Base-by-base conservation (phyloP, 2,329 filamentous ascomycete species). In the Elsinoe batatas region DNA sequence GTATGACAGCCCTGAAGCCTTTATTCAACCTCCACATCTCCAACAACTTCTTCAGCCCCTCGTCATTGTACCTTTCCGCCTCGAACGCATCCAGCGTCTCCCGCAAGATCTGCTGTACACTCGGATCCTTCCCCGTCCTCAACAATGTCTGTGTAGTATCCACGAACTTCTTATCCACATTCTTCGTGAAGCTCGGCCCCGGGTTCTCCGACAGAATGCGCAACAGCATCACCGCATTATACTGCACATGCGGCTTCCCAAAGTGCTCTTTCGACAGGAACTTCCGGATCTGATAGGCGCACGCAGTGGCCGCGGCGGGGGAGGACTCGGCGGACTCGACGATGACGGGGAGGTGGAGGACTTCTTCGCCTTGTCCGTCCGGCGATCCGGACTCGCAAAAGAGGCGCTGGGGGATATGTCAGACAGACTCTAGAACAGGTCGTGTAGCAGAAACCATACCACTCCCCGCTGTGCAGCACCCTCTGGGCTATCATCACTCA, bases 241-340 rank as follows among this genome's bases (percentile, higher is more conserved):
- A 97, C 71, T 97, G 91, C 62, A 84, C 83, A 64, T 87, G 83
- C 8, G 88, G 82, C 43, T 76, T 72, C n/a, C 56, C 43, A 33
- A 67, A 67, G 61, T 72, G 76, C 71, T 88, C 83, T 44, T 91
- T 86, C 61, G 83, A 85, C 58, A 98, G 76, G 68, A 85, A 91
- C 69, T 88, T 91, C 67, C 88, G 86, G 66, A 97, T 88, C 61
- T 86, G 77, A 61, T 81, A 76, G 50, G 90, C 89, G 63, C 88
- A 88, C 64, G 91, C 87, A 61, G 84, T 82, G 20, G 91, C 91
- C 5, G 93, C 93, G 46, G 77, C 75, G 7, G 93, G 91, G 46
- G 88, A 95, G 26, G 91, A 95, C 70, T 97, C 93, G 75, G 91
- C 91, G 53, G 87, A 82, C 67, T 97, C 93, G 74, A 98, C 93